Evolutionary conservation across 805 yeast genomes (phyloP), one percentile per base, ranked within the genome.

Genomic region (Blastobotrys parvus): DNA sequence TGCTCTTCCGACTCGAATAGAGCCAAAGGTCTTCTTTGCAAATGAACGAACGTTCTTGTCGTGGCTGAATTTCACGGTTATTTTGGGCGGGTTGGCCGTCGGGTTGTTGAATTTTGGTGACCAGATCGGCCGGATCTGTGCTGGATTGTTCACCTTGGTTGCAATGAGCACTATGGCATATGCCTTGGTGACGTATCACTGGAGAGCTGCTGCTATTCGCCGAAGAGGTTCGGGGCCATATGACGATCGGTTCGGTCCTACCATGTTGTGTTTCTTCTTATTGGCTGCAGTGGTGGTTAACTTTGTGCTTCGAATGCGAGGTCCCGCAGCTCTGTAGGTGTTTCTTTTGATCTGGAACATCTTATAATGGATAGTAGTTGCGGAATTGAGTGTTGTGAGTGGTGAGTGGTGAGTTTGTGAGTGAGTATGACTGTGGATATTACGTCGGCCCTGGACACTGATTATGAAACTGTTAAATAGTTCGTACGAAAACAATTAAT

Each of bases 161-260:
- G 95, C 98, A 50, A 90, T 92, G 97, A 87, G 85, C 51, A 90
- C 98, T 19, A 92, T 92, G 99, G 74, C 82, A 2, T 92, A 92
- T 58, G 98, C 99, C 1, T 74, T 92, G 49, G 75, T 87, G 38
- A 92, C 97, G 10, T 92, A 92, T 64, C 99, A 92, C 66, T 94
- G 98, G 98, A 85, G 99, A 71, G 98, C 98, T 1, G 87, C 89
- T 61, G 98, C 98, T 46, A 92, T 92, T 54, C 81, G 99, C 65
- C 76, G 90, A 67, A 81, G 97, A 66, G 98, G 98, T 34, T 79
- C 95, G 11, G 98, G 98, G 38, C 98, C 98, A n/a, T 92, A 92
- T 62, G 99, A 92, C 60, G 99, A 92, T 66, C 78, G 98, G 61
- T 82, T 92, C 54, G 99, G 99, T 36, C 98, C 99, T 38, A 94